phyloP scores from a whole-genome alignment of 2,329 filamentous ascomycete species.

The Alternaria sp. region DNA sequence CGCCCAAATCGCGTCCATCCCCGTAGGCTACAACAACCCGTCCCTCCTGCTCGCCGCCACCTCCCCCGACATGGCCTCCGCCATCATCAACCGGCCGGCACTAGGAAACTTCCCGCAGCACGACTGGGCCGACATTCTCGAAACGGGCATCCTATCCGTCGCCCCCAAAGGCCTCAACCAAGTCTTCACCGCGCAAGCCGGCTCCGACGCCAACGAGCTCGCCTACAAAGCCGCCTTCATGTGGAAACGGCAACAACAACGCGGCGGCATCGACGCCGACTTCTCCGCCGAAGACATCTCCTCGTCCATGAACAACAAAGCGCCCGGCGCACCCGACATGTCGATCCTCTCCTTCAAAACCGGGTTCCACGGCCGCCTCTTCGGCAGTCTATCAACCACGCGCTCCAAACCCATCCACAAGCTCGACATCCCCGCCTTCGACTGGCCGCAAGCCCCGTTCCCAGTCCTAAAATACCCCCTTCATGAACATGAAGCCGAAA shows the following conservation, averaged over 20 bases:
- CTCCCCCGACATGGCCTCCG: constrained; percentile 77
- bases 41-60: constrained; percentile 71
- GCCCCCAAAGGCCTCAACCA: constrained; percentile 84
- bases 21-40: constrained; percentile 91
- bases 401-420: constrained; percentile 95
- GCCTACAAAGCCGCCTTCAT: constrained; percentile 97
- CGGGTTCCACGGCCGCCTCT: constrained; percentile 88
- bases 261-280: constrained; percentile 76
- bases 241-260: constrained; percentile 81
- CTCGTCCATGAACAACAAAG: constrained; percentile 80
- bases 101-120: constrained; percentile 88
- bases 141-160: constrained; percentile 79
- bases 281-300: constrained; percentile 79
- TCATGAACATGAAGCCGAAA: constrained; percentile 78
- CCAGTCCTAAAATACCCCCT: constrained; percentile 86
- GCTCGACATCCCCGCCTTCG: constrained; percentile 90
- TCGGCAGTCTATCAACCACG: constrained; percentile 85
- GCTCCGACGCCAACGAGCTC: constrained; percentile 91
- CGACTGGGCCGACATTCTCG: constrained; percentile 81
- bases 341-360: constrained; percentile 90
- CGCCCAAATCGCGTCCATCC: constrained; percentile 91
- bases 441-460: constrained; percentile 93
- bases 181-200: constrained; percentile 88
- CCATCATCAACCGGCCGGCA: constrained; percentile 86
- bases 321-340: constrained; percentile 77